Conservation (phyloP, 305 asterid genomes). For the Solanum hybrid region DNA sequence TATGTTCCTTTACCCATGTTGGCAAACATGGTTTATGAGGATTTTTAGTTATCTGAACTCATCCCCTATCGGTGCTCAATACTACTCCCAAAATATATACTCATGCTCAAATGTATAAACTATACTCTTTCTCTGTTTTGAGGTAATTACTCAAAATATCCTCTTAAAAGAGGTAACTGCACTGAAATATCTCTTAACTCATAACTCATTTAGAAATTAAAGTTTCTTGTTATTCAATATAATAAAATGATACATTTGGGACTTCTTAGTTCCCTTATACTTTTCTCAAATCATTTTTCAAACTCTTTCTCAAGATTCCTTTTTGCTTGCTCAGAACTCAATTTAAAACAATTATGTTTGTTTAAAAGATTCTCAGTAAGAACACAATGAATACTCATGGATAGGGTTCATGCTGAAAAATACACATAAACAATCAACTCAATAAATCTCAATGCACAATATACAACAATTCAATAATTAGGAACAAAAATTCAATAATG, state of each 20-base stretch:
- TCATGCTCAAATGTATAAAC: neutral
- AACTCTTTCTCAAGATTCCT: neutral
- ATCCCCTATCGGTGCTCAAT: neutral
- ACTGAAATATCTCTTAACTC: too few relatives aligned
- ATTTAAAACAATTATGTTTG: neutral
- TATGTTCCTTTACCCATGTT: neutral
- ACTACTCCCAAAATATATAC: neutral
- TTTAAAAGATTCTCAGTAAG: neutral
- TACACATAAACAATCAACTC: neutral
- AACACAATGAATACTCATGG: neutral
- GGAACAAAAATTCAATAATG: neutral
- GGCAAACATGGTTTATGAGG: neutral
- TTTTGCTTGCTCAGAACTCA: neutral
- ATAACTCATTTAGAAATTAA: neutral
- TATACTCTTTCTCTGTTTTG: neutral
- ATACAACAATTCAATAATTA: neutral
- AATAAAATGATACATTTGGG: neutral
- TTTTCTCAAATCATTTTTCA: neutral
- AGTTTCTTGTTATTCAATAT: neutral
- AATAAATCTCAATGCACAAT: neutral
- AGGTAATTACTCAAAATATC: neutral
- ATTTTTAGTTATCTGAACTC: neutral
- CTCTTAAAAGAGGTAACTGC: neutral
- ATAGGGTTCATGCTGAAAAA: neutral
- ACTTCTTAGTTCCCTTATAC: neutral